Evolutionary conservation across 2,329 filamentous ascomycete genomes (phyloP).

Genomic region (Dactylellina leptospora): DNA sequence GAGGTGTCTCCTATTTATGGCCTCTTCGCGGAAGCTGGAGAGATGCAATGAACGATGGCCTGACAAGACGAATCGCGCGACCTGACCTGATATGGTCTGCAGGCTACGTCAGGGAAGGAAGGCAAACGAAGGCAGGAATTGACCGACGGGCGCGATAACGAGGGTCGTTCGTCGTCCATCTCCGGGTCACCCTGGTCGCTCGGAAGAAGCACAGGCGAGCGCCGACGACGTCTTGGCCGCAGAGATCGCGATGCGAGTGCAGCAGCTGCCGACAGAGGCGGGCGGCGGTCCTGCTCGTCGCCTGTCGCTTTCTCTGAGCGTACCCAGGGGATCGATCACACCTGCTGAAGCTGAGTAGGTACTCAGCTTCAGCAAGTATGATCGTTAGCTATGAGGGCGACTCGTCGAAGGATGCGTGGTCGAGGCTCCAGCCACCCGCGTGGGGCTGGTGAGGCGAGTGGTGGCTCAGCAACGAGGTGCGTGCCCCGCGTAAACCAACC

Average conservation of each 20-base stretch:
- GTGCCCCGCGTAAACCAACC: too few species aligned
- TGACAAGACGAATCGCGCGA: conserved; percentile 1
- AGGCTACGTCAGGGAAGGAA: conserved; percentile 28
- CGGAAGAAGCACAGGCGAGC: conserved; percentile 42
- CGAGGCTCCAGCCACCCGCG: too few species aligned
- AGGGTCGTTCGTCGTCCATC: conserved; percentile 22
- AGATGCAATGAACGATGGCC: not conserved
- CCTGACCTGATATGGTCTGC: conserved; percentile 7
- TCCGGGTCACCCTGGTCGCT: conserved; percentile 28
- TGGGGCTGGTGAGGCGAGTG: too few species aligned
- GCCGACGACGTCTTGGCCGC: conserved; percentile 14
- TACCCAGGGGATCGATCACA: too few species aligned
- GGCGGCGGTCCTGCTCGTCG: not conserved
- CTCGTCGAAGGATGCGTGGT: too few species aligned
- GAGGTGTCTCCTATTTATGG: conserved; percentile 5
- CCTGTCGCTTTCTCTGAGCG: too few species aligned
- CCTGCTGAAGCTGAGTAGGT: too few species aligned
- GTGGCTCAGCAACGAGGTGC: too few species aligned
- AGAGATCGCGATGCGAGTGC: not conserved
- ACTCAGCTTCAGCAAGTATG: too few species aligned
- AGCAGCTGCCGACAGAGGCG: not conserved
- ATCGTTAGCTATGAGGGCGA: too few species aligned
- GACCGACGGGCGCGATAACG: conserved; percentile 32
- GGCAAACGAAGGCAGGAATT: conserved; percentile 20
- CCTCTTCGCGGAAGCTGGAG: not conserved